Base-by-base conservation (phyloP, 495 filamentous ascomycete species). In the Antarctomyces pellizariae region DNA sequence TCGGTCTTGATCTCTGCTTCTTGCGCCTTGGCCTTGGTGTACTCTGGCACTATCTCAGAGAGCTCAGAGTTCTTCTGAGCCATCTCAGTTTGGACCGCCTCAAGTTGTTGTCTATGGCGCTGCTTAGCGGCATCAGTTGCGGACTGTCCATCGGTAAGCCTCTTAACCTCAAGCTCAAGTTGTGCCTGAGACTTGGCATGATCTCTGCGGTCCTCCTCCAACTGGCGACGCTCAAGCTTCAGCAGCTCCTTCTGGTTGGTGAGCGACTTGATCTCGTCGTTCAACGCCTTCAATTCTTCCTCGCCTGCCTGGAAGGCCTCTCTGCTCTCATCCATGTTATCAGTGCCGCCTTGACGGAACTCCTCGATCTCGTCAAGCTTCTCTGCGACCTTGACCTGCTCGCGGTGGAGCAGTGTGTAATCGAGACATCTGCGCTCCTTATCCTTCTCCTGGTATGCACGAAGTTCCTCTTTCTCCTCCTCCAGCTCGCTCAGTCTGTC, bases 391-490 rank as follows among this genome's bases (percentile, higher is more conserved):
- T 72, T 71, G 13, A 72, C 60, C 41, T 93, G 80, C 36, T 92
- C 78, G 31, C 73, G 73, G 33, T 82, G 71, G 43, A 90, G 79
- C 38, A 92, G 90, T 2, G 82, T 79, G 43, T 92, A 95, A 43
- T 93, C 79, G 18, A 99, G 54, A 47, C 82, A 91, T 31, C 84
- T 62, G 25, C 80, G 67, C 44, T 99, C 86, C 33, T 72, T 71
- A 39, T 99, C 86, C 46, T 90, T 91, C 23, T 92, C 80, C 44
- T 95, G 83, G 37, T 74, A 99, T 10, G 65, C 80, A 16, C 75
- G 62, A 16, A 99, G 56, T 47, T 95, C 89, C 34, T 95, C 78
- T 46, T 92, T 95, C 45, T 99, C 86, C 45, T 90, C 82, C 46
- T 95, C 86, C 1, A 99, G 59, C 44, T 99, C 86, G 13, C 53